Evolutionary conservation across 2,329 filamentous ascomycete genomes (phyloP).

Genomic region (Fusarium bactridioides): DNA sequence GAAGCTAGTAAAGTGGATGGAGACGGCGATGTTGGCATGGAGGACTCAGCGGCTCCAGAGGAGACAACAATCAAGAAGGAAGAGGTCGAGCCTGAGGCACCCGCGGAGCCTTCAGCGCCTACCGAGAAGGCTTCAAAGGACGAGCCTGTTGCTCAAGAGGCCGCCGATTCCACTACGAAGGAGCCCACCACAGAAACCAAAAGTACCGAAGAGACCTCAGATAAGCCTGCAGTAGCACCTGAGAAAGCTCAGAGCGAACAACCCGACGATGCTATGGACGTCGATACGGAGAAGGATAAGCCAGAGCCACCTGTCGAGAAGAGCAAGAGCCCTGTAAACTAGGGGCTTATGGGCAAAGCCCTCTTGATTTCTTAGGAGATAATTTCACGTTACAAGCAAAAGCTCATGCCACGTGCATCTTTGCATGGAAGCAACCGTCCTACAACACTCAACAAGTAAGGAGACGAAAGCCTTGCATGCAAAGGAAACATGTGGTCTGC

Average conservation of each 20-base stretch:
- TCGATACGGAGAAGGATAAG: constrained; percentile 45
- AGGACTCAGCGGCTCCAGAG: constrained; percentile 44
- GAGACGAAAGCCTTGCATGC: constrained; percentile 15
- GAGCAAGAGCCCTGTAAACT: constrained; percentile 40
- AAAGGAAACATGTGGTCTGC: constrained; percentile 29
- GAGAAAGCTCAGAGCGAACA: constrained; percentile 34
- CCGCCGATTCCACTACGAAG: constrained; percentile 16
- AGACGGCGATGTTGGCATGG: constrained; percentile 63
- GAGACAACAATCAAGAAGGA: constrained; percentile 39
- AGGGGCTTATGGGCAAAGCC: constrained; percentile 1
- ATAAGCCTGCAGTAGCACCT: constrained; percentile 24
- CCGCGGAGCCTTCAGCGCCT: constrained; percentile 11
- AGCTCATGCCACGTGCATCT: constrained; percentile 17
- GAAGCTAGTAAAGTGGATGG: constrained; percentile 49
- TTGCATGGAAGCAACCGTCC: constrained; percentile 1
- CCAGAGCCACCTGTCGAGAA: constrained; percentile 38
- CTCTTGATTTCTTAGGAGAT: constrained; percentile 17
- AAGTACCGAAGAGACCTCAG: constrained; percentile 24
- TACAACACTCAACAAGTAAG: background rate
- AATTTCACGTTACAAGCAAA: constrained; percentile 21
- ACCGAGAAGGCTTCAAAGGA: constrained; percentile 34
- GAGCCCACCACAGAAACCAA: constrained; percentile 25
- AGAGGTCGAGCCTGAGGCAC: constrained; percentile 33
- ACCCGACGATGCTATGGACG: constrained; percentile 46
- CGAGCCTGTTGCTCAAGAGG: constrained; percentile 12